Conservation (phyloP, 176 grass and related monocot species). For the Musa itinerans region DNA sequence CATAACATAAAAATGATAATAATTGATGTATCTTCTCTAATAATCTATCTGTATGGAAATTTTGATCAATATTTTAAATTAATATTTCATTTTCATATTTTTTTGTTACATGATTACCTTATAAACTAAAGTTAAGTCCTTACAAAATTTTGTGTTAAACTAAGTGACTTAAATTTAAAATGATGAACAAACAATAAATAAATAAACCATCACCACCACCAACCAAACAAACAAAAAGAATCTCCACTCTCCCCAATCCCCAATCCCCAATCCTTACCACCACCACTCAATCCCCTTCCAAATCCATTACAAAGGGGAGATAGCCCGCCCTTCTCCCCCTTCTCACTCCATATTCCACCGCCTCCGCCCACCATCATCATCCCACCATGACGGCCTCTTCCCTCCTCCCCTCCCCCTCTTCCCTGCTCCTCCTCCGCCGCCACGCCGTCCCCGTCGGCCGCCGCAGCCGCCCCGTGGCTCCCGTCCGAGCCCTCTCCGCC, state of each 20-base stretch:
- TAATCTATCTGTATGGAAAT: too few species aligned
- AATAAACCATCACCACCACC: background rate
- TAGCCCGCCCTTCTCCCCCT: background rate
- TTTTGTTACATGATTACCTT: too few species aligned
- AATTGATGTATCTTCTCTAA: too few species aligned
- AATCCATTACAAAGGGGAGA: background rate
- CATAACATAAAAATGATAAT: too few species aligned
- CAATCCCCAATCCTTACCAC: background rate
- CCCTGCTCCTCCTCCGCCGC: conserved; percentile 17
- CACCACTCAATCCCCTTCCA: background rate
- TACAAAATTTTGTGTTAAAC: too few species aligned
- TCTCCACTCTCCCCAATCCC: background rate
- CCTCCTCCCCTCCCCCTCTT: conserved; percentile 3
- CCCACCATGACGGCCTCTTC: conserved; percentile 13
- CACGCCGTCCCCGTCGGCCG: background rate
- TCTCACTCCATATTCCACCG: background rate
- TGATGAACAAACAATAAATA: too few species aligned
- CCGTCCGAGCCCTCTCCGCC: conserved; percentile 46
- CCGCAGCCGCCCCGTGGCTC: conserved; percentile 10
- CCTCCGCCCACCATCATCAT: background rate
- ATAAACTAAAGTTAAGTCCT: too few species aligned
- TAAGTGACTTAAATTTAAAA: too few species aligned
- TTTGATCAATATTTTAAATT: too few species aligned
- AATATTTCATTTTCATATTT: too few species aligned
- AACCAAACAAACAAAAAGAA: background rate